Conservation (phyloP, 2,329 filamentous ascomycete genomes). For the Westerdykella ornata region DNA sequence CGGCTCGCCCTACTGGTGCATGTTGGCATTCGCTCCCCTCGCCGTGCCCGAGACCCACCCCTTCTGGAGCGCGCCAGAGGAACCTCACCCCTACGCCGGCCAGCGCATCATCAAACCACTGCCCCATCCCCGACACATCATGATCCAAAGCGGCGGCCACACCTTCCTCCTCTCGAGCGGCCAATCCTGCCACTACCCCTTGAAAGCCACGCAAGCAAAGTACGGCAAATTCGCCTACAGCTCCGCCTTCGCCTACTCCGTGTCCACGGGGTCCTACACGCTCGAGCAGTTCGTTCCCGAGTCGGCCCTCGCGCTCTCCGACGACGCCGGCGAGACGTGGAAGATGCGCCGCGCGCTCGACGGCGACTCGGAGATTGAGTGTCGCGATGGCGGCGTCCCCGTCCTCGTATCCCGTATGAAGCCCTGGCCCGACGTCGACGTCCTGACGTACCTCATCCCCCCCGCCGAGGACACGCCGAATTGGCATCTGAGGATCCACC, state of each 20-base stretch:
- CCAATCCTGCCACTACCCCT: conserved; percentile 74
- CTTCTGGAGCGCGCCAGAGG: conserved; percentile 66
- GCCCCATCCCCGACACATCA: conserved; percentile 65
- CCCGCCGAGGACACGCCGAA: conserved; percentile 49
- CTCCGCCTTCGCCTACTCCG: conserved; percentile 68
- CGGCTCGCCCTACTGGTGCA: conserved; percentile 68
- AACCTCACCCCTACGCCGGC: conserved; percentile 50
- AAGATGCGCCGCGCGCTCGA: conserved; percentile 65
- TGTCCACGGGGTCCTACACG: conserved; percentile 67
- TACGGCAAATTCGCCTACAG: conserved; percentile 76
- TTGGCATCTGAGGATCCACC: conserved; percentile 64
- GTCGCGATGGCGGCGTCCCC: conserved; percentile 45
- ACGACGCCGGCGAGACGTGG: conserved; percentile 73
- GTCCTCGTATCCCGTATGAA: conserved; percentile 64
- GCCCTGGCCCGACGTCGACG: conserved; percentile 61
- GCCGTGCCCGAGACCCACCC: conserved; percentile 63
- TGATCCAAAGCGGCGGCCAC: conserved; percentile 64
- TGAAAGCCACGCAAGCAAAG: conserved; percentile 75
- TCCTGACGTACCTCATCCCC: conserved; percentile 60
- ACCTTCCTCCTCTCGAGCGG: conserved; percentile 65
- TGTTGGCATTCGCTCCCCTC: conserved; percentile 67
- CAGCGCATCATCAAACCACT: conserved; percentile 57
- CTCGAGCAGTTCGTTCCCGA: conserved; percentile 72
- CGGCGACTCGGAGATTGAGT: conserved; percentile 54
- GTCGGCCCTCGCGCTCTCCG: conserved; percentile 67